Base-by-base conservation (phyloP, 176 grass and related monocot genomes). In the Elaeis guineensis region DNA sequence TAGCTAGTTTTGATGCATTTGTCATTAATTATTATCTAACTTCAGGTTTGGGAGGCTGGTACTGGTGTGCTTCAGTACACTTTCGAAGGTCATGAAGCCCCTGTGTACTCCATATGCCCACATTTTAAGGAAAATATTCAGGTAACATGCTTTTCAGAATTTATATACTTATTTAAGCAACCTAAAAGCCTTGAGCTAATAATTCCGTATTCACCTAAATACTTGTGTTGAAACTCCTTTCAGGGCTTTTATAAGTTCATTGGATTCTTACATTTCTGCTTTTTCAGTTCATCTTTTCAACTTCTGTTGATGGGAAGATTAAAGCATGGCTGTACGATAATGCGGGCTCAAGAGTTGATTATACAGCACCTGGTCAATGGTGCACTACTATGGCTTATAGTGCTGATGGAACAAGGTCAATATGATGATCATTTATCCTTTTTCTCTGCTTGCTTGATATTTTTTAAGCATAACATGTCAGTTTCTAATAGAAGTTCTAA, bases 301-400 rank as follows among this genome's bases (percentile, higher is more conserved):
- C 76, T 23, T 49, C 68, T 29, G 17, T 39, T 30, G 76, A 79
- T 58, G 67, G 76, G 21, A 79, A 58, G 69, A 71, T 79, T n/a
- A 72, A 79, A 14, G 62, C 67, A 59, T 79, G 76, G 76, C 58
- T 64, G 28, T 79, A 72, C 22, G 76, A 72, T 21, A 72, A 79
- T 51, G 19, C 5, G 16, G 68, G 70, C 7, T 57, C 76, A 21
- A 58, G 48, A 54, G 29, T 71, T 30, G 61, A 65, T 58, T 79
- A 65, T 52, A 52, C 28, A 57, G 67, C 66, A 12, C 76, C 76
- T 26, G 59, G 58, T 18, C 25, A 50, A 28, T 79, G 61, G 52
- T 63, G 68, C 59, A 55, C 58, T 52, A 71, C 68, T 9, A 50
- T 79, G 57, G 60, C 67, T 58, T 70, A 63, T 50, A 72, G 52